Conservation (phyloP, 2,329 filamentous ascomycete species). For the Myrmaecium sp. region DNA sequence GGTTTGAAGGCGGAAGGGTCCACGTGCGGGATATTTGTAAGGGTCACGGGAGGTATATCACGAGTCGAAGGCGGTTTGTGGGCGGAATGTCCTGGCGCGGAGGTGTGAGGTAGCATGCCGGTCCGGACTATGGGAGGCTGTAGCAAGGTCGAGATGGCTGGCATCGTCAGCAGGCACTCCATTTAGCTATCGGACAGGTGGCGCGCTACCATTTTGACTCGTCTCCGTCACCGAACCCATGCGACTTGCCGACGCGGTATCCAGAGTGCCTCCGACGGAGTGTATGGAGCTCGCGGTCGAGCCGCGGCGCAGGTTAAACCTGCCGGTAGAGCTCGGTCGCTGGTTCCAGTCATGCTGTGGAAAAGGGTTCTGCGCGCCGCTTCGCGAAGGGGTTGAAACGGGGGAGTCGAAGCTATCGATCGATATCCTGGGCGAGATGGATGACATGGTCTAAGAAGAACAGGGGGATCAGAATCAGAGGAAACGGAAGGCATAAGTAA, state of each 20-base stretch:
- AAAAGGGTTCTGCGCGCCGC: slow-evolving; percentile 35
- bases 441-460: too few species aligned
- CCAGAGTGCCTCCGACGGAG: slow-evolving; percentile 71
- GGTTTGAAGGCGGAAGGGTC: slow-evolving; percentile 64
- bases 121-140: slow-evolving; percentile 82
- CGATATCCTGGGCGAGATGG: slow-evolving; percentile 27
- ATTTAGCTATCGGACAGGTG: not conserved
- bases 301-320: slow-evolving; percentile 46
- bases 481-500: too few species aligned
- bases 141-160: slow-evolving; percentile 84
- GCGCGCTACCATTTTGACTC: slow-evolving; percentile 57
- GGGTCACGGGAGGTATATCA: slow-evolving; percentile 83
- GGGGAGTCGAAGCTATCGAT: slow-evolving; percentile 32
- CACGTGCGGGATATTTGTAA: slow-evolving; percentile 75
- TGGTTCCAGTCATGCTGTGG: slow-evolving; percentile 36
- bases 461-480: too few species aligned
- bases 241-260: slow-evolving; percentile 45
- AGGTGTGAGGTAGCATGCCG: slow-evolving; percentile 63
- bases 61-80: slow-evolving; percentile 70
- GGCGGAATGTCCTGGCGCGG: slow-evolving; percentile 48
- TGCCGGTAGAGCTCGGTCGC: slow-evolving; percentile 29
- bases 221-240: slow-evolving; percentile 48
- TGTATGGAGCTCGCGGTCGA: slow-evolving; percentile 78
- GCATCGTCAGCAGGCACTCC: slow-evolving; percentile 2
- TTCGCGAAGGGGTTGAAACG: slow-evolving; percentile 20